A percentile compares a stretch with the other conserved stretches of the same genome.
Conservation (phyloP, 805 yeast species). For the Martiniozyma abietophila region DNA sequence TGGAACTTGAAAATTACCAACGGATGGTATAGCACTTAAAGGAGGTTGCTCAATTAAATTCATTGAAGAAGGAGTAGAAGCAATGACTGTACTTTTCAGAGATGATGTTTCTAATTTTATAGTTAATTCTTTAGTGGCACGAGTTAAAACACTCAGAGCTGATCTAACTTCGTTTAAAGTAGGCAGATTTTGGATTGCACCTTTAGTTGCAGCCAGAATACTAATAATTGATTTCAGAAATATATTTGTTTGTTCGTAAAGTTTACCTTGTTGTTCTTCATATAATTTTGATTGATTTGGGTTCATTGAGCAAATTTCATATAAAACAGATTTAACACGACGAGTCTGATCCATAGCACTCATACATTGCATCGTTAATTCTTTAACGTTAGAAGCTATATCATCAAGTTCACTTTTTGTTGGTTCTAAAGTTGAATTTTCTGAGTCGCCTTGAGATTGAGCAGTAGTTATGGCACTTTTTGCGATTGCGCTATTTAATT, state of each 20-base stretch:
- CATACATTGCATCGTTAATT: slow-evolving; percentile 67
- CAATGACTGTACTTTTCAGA: slow-evolving; percentile 25
- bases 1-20: slow-evolving; percentile 22
- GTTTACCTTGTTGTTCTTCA: slow-evolving; percentile 47
- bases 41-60: slow-evolving; percentile 26
- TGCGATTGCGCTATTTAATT: slow-evolving; percentile 57
- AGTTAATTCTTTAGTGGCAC: slow-evolving; percentile 87
- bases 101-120: slow-evolving; percentile 67
- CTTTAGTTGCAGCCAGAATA: slow-evolving; percentile 75
- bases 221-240: slow-evolving; percentile 77
- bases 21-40: slow-evolving; percentile 28
- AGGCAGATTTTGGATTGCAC: slow-evolving; percentile 74
- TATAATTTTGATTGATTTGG: slow-evolving; percentile 8
- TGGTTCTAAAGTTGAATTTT: neutral
- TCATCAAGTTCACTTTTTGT: slow-evolving; percentile 13
- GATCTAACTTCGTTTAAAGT: slow-evolving; percentile 71
- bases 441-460: slow-evolving; percentile 14
- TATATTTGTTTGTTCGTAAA: slow-evolving; percentile 80
- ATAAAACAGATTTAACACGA: slow-evolving; percentile 46
- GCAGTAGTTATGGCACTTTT: slow-evolving; percentile 53
- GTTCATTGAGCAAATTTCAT: slow-evolving; percentile 31
- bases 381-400: slow-evolving; percentile 60
- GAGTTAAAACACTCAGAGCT: slow-evolving; percentile 70
- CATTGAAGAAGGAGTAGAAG: slow-evolving; percentile 14
- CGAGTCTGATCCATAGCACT: slow-evolving; percentile 77